Evolutionary conservation across 768 basidiomycete genomes (phyloP).

Genomic region (Suillus spraguei): DNA sequence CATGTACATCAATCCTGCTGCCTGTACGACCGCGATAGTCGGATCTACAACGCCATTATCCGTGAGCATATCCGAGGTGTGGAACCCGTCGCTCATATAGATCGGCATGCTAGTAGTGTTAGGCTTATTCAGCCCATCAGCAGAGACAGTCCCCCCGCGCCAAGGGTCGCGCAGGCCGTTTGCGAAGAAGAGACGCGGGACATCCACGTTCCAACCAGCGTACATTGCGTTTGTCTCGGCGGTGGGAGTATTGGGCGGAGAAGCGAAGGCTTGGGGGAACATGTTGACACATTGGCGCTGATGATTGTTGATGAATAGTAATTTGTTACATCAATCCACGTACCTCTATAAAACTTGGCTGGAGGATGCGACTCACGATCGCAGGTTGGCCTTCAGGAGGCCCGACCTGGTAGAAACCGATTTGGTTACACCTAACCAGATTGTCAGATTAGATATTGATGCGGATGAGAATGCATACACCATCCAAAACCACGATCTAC

Average conservation of each 20-base stretch:
- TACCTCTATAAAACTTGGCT: constrained; percentile 33
- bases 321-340: neutral
- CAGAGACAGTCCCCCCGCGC: constrained; percentile 69
- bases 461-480: constrained; percentile 41
- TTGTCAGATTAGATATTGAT: constrained; percentile 4
- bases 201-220: constrained; percentile 62
- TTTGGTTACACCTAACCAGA: constrained; percentile 60
- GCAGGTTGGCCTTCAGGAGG: constrained; percentile 39
- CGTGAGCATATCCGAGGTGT: constrained; percentile 59
- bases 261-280: constrained; percentile 62
- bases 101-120: constrained; percentile 62
- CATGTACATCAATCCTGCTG: constrained; percentile 52
- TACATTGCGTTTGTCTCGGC: constrained; percentile 51
- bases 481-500: constrained; percentile 74
- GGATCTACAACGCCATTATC: constrained; percentile 46
- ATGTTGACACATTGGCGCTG: constrained; percentile 70
- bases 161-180: constrained; percentile 72
- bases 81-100: constrained; percentile 62
- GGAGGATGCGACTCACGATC: constrained; percentile 36
- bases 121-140: constrained; percentile 44
- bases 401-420: constrained; percentile 51
- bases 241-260: constrained; percentile 45
- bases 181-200: constrained; percentile 66
- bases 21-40: constrained; percentile 56
- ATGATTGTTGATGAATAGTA: neutral